Base-by-base conservation (phyloP, 225 moss, liverwort and hornwort genomes). In the Bryum argenteum region DNA sequence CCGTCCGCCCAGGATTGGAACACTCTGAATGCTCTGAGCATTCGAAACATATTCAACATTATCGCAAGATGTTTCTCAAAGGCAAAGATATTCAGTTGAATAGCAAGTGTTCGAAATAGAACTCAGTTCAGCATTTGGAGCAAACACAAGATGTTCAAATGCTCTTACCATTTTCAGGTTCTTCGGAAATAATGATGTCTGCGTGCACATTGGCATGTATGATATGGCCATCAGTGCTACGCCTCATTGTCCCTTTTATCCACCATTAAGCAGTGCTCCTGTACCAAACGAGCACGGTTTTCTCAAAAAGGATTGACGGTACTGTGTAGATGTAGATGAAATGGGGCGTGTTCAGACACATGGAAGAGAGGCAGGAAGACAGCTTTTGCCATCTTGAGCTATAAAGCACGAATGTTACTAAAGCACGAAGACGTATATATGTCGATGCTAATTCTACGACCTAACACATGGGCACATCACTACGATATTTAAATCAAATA, bases 221-320 rank as follows among this genome's bases (percentile, higher is more conserved):
- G 61, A 98, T 91, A 70, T 98, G 98, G 43, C 94, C 98, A 83
- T 98, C 98, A 75, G 91, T 94, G 84, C 98, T 98, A 65, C 98
- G 88, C 56, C 98, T 81, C 20, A 98, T 94, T 69, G 98, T 98
- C 73, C 98, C 98, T 80, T 94, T 98, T 57, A 98, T 98, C 22
- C 98, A n/a, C 98, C 98, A 98, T 98, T 80, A 98, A 82, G 74
- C 98, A 98, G 71, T 98, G 98, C 68, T 98, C 98, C 98, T 98
- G 85, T 21, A 74, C 24, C 75, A 52, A 53, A 80, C 22, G 62
- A 54, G 45, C 43, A 43, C 16, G 12, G 41, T 66, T 41, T n/a
- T 75, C 33, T 78, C 38, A 78, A 39, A 44, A 33, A 18, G 71
- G 40, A 51, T 21, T 71, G 45, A 21, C 48, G 51, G 53, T 64